phyloP scores from a whole-genome alignment of 73 alveolate species.

The Stentor coeruleus region DNA sequence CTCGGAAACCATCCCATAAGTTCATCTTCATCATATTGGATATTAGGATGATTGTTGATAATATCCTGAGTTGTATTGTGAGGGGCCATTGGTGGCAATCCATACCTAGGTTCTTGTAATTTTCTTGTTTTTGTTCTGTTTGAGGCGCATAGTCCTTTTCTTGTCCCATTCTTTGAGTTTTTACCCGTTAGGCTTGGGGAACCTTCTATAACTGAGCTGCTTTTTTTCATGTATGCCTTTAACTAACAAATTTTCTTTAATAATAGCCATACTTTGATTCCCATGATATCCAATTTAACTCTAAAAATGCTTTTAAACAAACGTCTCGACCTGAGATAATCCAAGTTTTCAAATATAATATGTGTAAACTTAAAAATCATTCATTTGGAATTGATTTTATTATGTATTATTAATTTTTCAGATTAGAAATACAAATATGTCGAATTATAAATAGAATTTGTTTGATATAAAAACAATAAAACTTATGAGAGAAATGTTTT shows the following conservation, averaged over 20 bases:
- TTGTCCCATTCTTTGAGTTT: neutral
- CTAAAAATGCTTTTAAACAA: neutral
- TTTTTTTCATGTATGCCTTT: neutral
- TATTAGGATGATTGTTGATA: neutral
- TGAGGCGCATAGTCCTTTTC: too few relatives aligned
- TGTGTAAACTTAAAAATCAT: too few relatives aligned
- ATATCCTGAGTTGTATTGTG: neutral
- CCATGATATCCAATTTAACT: neutral
- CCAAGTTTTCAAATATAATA: too few relatives aligned
- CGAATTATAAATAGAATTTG: neutral
- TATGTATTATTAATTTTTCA: too few relatives aligned
- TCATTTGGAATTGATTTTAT: too few relatives aligned
- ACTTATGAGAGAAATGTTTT: neutral
- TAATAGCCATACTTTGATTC: neutral
- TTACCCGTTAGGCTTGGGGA: neutral
- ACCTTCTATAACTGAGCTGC: neutral
- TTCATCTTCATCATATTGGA: neutral
- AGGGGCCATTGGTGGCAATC: constrained; percentile 4
- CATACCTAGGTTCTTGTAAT: neutral
- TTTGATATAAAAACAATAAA: too few relatives aligned
- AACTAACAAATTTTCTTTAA: neutral
- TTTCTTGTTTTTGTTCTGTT: neutral
- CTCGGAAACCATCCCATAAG: neutral
- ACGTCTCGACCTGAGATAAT: too few relatives aligned
- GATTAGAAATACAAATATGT: too few relatives aligned